Evolutionary conservation across 2,329 filamentous ascomycete genomes (phyloP).

Genomic region (Colletotrichum falcatum): DNA sequence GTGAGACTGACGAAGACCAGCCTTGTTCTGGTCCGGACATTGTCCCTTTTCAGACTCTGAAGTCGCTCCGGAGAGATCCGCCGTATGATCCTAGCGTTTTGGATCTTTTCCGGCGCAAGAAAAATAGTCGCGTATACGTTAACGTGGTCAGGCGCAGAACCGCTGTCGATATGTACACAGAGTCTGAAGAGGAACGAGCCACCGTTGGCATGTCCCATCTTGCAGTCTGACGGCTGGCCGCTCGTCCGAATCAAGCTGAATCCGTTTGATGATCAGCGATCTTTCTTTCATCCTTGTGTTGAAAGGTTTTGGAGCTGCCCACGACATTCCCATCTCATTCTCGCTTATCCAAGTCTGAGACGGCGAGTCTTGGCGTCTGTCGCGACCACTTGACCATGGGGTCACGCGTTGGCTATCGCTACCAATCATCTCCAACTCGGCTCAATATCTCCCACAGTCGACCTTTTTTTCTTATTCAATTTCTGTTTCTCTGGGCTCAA

Average conservation of each 20-base stretch:
- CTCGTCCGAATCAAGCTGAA: background rate
- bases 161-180: constrained; percentile 47
- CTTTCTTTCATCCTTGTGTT: background rate
- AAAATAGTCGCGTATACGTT: constrained; percentile 43
- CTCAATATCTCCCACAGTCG: background rate
- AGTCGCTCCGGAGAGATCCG: constrained; percentile 39
- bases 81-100: constrained; percentile 42
- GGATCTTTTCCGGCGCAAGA: constrained; percentile 41
- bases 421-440: background rate
- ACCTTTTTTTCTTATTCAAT: background rate
- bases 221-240: background rate
- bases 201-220: background rate
- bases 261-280: background rate
- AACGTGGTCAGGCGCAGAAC: constrained; percentile 41
- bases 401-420: background rate
- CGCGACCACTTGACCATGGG: background rate
- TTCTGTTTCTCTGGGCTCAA: background rate
- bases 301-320: background rate
- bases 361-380: background rate
- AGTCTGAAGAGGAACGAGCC: background rate
- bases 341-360: background rate
- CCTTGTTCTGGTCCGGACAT: background rate
- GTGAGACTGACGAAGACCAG: background rate
- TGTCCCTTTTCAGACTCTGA: constrained; percentile 33
- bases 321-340: background rate